Percentiles rank a stretch among this genome's conserved stretches.
phyloP scores from a whole-genome alignment of 495 filamentous ascomycete species.

The Diplogelasinospora grovesii region DNA sequence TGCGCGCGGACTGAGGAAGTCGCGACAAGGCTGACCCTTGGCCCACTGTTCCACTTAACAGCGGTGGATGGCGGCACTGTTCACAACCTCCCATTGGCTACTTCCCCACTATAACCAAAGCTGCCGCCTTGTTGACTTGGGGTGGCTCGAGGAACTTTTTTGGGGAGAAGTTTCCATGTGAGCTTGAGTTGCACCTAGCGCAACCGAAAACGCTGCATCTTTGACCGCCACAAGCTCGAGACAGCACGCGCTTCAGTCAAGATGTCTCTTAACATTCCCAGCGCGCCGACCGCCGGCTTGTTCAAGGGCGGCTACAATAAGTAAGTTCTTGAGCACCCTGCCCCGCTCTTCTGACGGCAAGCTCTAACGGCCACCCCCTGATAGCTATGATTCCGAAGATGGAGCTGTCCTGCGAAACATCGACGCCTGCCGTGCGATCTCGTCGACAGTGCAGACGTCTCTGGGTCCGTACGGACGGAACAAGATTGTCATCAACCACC shows the following conservation, averaged over 20 bases:
- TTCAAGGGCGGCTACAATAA: conserved; percentile 97
- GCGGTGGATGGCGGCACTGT: background rate
- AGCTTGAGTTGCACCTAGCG: too few relatives aligned
- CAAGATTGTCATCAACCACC: conserved; percentile 99
- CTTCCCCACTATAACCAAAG: too few relatives aligned
- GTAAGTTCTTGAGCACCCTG: too few relatives aligned
- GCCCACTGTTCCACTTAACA: background rate
- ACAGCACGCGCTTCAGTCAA: conserved; percentile 25
- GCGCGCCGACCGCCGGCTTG: conserved; percentile 82
- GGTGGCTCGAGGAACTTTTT: conserved; percentile 30
- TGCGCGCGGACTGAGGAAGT: too few relatives aligned
- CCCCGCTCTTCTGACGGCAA: too few relatives aligned
- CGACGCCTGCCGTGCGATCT: conserved; percentile 94
- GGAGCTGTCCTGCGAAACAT: conserved; percentile 97
- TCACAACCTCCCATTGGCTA: conserved; percentile 1
- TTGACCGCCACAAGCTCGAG: conserved; percentile 1
- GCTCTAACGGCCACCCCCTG: too few relatives aligned
- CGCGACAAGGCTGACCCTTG: conserved; percentile 19
- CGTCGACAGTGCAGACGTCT: conserved; percentile 92
- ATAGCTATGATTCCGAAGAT: conserved; percentile 96
- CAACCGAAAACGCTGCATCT: conserved; percentile 1
- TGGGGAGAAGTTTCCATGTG: too few relatives aligned
- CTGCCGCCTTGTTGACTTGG: conserved; percentile 20
- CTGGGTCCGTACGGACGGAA: conserved; percentile 96
- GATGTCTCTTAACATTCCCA: conserved; percentile 95